A percentile compares a stretch with the other conserved stretches of the same genome.
Conservation (phyloP, 371 early-diverging fungal genomes). For the Cokeromyces recurvatus region DNA sequence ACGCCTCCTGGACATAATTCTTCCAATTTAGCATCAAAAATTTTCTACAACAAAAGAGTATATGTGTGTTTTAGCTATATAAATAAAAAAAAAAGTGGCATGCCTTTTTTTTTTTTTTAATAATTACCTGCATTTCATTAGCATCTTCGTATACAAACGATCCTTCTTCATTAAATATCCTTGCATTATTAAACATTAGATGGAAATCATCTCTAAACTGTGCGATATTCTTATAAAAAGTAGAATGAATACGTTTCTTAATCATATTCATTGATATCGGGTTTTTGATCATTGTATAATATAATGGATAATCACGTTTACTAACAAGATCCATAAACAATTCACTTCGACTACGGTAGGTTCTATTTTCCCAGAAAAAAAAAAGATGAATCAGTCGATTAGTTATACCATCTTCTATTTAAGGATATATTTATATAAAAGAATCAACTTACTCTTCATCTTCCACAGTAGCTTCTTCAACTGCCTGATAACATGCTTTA, state of each 20-base stretch:
- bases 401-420: too few species aligned
- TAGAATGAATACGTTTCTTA: conserved; percentile 53
- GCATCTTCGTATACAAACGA: conserved; percentile 80
- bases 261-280: conserved; percentile 81
- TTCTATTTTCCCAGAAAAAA: conserved; percentile 2
- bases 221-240: conserved; percentile 45
- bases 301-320: conserved; percentile 75
- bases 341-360: conserved; percentile 48
- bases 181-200: conserved; percentile 79
- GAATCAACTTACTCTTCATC: conserved; percentile 35
- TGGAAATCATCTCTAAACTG: conserved; percentile 60
- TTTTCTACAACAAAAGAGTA: conserved; percentile 14
- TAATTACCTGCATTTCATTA: conserved; percentile 41
- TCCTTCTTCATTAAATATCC: conserved; percentile 74
- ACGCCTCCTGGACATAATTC: conserved; percentile 23
- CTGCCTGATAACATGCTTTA: conserved; percentile 45
- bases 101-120: too few species aligned
- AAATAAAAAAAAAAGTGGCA: too few species aligned
- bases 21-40: conserved; percentile 22
- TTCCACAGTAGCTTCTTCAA: conserved; percentile 48
- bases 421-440: too few species aligned
- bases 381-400: too few species aligned
- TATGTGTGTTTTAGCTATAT: too few species aligned
- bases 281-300: conserved; percentile 78
- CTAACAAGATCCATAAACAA: conserved; percentile 75